A percentile compares a stretch with the other conserved stretches of the same genome.
Evolutionary conservation across 2,329 filamentous ascomycete species (phyloP).

Genomic region (Microcyclosporella mali): DNA sequence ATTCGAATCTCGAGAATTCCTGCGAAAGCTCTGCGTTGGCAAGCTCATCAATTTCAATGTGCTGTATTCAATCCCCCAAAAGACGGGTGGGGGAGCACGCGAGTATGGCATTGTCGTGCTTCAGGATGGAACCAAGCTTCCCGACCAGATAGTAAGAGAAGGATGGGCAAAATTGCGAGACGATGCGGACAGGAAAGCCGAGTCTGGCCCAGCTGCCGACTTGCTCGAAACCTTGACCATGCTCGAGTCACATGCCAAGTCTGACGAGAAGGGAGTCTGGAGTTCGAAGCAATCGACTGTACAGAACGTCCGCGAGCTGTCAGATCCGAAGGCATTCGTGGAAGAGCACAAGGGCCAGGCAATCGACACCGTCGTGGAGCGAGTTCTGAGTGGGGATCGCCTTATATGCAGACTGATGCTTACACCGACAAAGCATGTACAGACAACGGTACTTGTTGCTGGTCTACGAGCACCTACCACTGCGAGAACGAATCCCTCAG

Average conservation of each 20-base stretch:
- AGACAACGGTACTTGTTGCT: slow-evolving; percentile 82
- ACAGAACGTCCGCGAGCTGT: slow-evolving; percentile 73
- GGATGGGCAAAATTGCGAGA: slow-evolving; percentile 93
- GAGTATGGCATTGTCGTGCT: slow-evolving; percentile 82
- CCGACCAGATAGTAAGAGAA: slow-evolving; percentile 76
- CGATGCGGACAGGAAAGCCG: slow-evolving; percentile 86
- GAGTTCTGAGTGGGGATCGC: slow-evolving; percentile 85
- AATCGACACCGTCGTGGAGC: slow-evolving; percentile 75
- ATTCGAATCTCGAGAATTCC: slow-evolving; percentile 89
- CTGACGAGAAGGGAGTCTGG: slow-evolving; percentile 77
- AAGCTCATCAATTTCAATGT: slow-evolving; percentile 81
- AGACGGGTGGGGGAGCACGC: slow-evolving; percentile 53
- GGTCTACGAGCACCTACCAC: slow-evolving; percentile 87
- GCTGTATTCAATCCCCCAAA: slow-evolving; percentile 76
- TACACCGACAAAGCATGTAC: slow-evolving; percentile 75
- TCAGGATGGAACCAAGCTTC: slow-evolving; percentile 68
- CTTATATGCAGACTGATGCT: slow-evolving; percentile 76
- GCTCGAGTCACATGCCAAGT: slow-evolving; percentile 70
- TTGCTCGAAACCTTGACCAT: slow-evolving; percentile 71
- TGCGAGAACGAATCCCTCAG: slow-evolving; percentile 71
- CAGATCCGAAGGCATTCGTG: slow-evolving; percentile 67
- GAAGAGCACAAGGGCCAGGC: slow-evolving; percentile 79
- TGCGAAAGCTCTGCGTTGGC: slow-evolving; percentile 76
- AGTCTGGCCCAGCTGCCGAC: slow-evolving; percentile 64
- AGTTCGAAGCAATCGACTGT: slow-evolving; percentile 59